Evolutionary conservation across 2,329 filamentous ascomycete species (phyloP).

Genomic region (Fusarium graminum): DNA sequence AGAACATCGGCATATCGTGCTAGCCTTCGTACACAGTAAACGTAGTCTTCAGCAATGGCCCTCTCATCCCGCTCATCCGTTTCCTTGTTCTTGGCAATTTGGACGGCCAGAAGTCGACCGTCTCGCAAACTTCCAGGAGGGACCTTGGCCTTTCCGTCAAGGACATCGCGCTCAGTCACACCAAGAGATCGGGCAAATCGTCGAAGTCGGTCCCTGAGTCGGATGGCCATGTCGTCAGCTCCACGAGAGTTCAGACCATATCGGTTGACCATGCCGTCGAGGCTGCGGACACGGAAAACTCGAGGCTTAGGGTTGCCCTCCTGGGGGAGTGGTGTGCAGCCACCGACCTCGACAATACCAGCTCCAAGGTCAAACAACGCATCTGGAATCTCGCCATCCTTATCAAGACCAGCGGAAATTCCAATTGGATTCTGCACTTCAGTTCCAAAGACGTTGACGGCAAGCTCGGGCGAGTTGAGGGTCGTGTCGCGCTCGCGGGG

Average conservation of each 20-base stretch:
- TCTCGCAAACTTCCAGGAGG: constrained; percentile 83
- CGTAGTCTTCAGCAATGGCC: constrained; percentile 84
- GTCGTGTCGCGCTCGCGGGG: constrained; percentile 78
- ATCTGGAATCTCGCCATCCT: constrained; percentile 90
- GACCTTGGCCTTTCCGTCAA: constrained; percentile 82
- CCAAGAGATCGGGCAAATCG: constrained; percentile 80
- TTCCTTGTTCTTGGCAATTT: constrained; percentile 96
- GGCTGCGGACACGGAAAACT: constrained; percentile 85
- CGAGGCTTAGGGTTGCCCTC: constrained; percentile 88
- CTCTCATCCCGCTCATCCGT: constrained; percentile 88
- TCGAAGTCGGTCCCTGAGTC: constrained; percentile 81
- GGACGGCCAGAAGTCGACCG: constrained; percentile 86
- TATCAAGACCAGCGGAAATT: constrained; percentile 96
- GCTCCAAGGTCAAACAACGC: constrained; percentile 87
- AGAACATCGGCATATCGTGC: constrained; percentile 93
- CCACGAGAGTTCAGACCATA: constrained; percentile 96
- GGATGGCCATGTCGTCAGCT: constrained; percentile 85
- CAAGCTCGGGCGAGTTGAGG: constrained; percentile 52
- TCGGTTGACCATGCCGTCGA: constrained; percentile 92
- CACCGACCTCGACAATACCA: constrained; percentile 90
- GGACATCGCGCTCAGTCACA: constrained; percentile 77
- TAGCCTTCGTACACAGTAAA: constrained; percentile 86
- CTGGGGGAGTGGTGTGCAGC: constrained; percentile 88
- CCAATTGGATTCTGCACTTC: constrained; percentile 87
- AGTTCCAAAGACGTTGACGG: constrained; percentile 77